Conservation (phyloP, 352 stramenopile genomes). For the Pythium monospermum region DNA sequence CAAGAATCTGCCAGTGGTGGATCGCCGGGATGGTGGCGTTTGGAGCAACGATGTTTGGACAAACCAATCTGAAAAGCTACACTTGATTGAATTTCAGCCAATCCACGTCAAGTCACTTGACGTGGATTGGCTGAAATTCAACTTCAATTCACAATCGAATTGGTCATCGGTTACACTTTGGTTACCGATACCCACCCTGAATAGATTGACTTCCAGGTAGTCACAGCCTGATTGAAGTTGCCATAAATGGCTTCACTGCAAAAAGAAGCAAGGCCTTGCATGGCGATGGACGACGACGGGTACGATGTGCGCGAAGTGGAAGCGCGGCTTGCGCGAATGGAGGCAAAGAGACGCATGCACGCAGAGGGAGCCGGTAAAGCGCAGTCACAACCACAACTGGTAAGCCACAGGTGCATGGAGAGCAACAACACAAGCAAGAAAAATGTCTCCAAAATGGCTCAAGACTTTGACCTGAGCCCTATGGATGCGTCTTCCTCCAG, state of each 20-base stretch:
- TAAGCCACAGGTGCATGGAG: not conserved
- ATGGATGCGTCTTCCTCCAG: constrained; percentile 23
- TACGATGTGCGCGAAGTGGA: constrained; percentile 48
- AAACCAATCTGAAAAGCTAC: constrained; percentile 26
- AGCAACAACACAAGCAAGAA: not conserved
- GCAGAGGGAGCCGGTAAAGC: too few species aligned
- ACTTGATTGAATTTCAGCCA: constrained; percentile 14
- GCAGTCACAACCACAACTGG: not conserved
- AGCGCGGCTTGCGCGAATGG: constrained; percentile 27
- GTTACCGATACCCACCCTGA: not conserved
- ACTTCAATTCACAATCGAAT: constrained; percentile 24
- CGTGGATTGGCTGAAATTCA: constrained; percentile 23
- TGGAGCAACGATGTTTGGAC: constrained; percentile 29
- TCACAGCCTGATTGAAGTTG: not conserved
- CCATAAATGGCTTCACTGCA: constrained; percentile 5
- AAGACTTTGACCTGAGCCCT: constrained; percentile 32
- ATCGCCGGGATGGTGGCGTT: constrained; percentile 16
- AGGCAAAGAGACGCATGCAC: constrained; percentile 4
- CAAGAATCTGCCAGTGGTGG: constrained; percentile 1
- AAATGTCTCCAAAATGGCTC: not conserved
- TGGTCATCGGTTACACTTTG: too few species aligned
- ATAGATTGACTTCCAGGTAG: not conserved
- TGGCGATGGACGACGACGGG: constrained; percentile 16
- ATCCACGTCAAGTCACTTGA: too few species aligned
- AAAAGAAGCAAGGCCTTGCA: not conserved